phyloP scores from a whole-genome alignment of 1,284 basidiomycete species.

The Marasmius tenuissimus region DNA sequence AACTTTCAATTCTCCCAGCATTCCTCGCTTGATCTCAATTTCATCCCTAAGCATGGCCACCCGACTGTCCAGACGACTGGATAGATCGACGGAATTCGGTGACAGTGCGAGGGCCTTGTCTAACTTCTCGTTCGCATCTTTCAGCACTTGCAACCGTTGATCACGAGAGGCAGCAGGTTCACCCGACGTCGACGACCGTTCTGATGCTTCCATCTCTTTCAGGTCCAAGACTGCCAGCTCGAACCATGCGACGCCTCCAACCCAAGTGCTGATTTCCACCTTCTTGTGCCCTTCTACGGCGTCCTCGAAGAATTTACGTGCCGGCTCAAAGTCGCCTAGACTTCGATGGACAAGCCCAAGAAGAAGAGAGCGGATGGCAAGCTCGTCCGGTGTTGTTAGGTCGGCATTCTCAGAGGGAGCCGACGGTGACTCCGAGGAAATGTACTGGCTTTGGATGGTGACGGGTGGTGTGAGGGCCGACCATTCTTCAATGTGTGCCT shows the following conservation, averaged over 20 bases:
- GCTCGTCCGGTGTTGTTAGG: conserved; percentile 69
- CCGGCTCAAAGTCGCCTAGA: conserved; percentile 40
- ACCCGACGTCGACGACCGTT: background rate
- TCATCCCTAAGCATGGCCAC: conserved; percentile 70
- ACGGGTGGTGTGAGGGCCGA: conserved; percentile 45
- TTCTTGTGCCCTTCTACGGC: conserved; percentile 40
- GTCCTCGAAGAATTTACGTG: conserved; percentile 51
- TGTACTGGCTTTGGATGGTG: conserved; percentile 34
- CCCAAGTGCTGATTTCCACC: conserved; percentile 60
- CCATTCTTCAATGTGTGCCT: conserved; percentile 55
- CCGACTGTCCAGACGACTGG: conserved; percentile 65
- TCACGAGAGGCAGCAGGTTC: conserved; percentile 18
- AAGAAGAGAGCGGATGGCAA: conserved; percentile 65
- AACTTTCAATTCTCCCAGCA: conserved; percentile 21
- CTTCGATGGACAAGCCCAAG: conserved; percentile 68
- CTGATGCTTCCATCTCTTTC: conserved; percentile 45
- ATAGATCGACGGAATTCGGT: conserved; percentile 59
- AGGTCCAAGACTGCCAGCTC: conserved; percentile 69
- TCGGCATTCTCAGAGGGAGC: conserved; percentile 26
- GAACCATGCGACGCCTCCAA: conserved; percentile 62
- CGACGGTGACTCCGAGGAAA: conserved; percentile 12
- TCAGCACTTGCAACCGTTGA: conserved; percentile 50
- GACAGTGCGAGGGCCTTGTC: conserved; percentile 51
- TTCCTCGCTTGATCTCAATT: conserved; percentile 58
- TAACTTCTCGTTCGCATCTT: conserved; percentile 47